Percentiles rank a stretch among this genome's conserved stretches.
These are phyloP conservation scores for Lathyrus oleraceus DNA, from an alignment of 306 rosid species.

Conservation along the genomic window DNA sequence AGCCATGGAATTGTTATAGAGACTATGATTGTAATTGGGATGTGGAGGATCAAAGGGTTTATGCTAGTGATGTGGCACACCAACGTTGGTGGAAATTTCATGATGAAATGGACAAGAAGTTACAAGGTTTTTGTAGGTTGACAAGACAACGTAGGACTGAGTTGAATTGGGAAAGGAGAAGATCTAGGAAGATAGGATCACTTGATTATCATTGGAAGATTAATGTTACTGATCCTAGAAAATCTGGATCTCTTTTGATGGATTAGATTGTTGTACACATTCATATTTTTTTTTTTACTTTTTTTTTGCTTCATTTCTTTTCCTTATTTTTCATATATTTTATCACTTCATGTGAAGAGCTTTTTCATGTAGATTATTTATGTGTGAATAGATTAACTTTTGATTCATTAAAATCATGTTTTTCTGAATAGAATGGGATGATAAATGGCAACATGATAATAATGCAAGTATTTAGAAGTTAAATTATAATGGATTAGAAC, in stretches of 20 bases:
- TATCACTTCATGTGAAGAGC: background rate
- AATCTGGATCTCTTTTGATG: conserved; percentile 56
- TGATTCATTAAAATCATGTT: no score
- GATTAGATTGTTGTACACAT: background rate
- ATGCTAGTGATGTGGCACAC: conserved; percentile 93
- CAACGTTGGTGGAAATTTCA: conserved; percentile 77
- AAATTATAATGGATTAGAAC: no score
- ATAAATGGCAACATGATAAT: no score
- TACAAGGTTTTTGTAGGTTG: conserved; percentile 66
- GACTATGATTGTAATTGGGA: conserved; percentile 97
- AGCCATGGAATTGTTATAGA: conserved; percentile 91
- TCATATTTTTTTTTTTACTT: background rate
- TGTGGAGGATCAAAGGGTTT: conserved; percentile 57
- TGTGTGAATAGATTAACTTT: no score
- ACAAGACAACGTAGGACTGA: conserved; percentile 62
- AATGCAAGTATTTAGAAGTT: no score
- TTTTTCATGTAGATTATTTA: conserved; percentile 27
- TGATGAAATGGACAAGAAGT: conserved; percentile 55
- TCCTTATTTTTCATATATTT: background rate
- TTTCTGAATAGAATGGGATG: no score
- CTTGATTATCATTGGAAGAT: conserved; percentile 71
- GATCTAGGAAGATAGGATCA: conserved; percentile 48
- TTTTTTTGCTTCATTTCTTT: background rate
- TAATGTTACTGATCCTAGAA: conserved; percentile 79
- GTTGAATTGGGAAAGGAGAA: conserved; percentile 76